Conservation (phyloP, 352 stramenopile genomes). For the Pythium coloratum region DNA sequence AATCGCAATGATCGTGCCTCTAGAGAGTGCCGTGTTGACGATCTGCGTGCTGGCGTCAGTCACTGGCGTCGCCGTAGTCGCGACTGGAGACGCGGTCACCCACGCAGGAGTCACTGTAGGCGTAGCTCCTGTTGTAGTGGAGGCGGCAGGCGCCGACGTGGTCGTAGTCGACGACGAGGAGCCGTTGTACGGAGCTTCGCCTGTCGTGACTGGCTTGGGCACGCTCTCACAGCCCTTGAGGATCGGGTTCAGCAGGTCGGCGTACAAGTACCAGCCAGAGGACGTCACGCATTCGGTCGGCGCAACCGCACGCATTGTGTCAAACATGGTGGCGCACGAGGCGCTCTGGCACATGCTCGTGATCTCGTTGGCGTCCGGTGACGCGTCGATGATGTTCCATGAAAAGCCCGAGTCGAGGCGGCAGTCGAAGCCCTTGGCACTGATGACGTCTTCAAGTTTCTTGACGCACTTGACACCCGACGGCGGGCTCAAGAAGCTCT, state of each 20-base stretch:
- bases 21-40: background rate
- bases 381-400: background rate
- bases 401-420: background rate
- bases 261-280: background rate
- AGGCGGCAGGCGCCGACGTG: background rate
- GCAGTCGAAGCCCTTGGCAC: background rate
- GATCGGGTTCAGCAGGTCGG: background rate
- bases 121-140: background rate
- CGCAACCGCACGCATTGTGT: background rate
- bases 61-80: background rate
- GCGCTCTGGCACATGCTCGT: background rate
- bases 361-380: background rate
- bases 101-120: background rate
- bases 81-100: background rate
- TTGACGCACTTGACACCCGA: background rate
- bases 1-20: background rate
- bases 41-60: background rate
- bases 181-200: background rate
- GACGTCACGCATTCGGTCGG: background rate
- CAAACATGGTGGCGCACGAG: background rate
- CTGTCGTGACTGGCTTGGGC: background rate
- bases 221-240: background rate
- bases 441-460: background rate
- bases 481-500: background rate
- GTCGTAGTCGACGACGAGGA: background rate